Percentiles rank a stretch among this genome's conserved stretches.
phyloP scores from a whole-genome alignment of 768 basidiomycete genomes.

The Lactifluus subvellereus region DNA sequence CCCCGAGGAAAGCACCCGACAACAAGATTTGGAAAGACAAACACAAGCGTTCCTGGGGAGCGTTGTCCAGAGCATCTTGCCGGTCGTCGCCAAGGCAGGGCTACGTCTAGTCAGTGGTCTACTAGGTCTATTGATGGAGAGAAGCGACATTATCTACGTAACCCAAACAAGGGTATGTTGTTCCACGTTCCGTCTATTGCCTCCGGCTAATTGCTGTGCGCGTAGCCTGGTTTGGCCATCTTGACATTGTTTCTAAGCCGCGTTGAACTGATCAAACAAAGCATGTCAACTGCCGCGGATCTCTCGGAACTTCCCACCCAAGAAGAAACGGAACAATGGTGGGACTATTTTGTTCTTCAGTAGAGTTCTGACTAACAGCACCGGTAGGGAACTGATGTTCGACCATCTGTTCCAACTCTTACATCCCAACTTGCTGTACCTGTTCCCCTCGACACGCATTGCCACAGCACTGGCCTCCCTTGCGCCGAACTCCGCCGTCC shows the following conservation, averaged over 20 bases:
- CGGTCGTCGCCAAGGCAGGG: slow-evolving; percentile 71
- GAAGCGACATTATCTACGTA: slow-evolving; percentile 66
- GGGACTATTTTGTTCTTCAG: slow-evolving; percentile 24
- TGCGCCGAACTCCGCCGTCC: slow-evolving; percentile 33
- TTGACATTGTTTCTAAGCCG: slow-evolving; percentile 87
- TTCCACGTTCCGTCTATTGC: slow-evolving; percentile 6
- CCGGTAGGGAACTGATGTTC: slow-evolving; percentile 75
- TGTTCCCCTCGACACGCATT: slow-evolving; percentile 89
- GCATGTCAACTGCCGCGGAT: slow-evolving; percentile 47
- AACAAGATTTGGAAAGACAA: slow-evolving; percentile 74
- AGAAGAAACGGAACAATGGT: slow-evolving; percentile 81
- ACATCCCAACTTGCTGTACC: slow-evolving; percentile 62
- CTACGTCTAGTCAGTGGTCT: slow-evolving; percentile 83
- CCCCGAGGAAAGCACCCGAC: slow-evolving; percentile 53
- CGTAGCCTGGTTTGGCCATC: slow-evolving; percentile 84
- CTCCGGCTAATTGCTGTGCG: slow-evolving; percentile 5
- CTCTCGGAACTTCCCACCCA: slow-evolving; percentile 51
- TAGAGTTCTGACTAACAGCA: slow-evolving; percentile 7
- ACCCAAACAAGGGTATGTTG: slow-evolving; percentile 72
- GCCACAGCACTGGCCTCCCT: slow-evolving; percentile 33
- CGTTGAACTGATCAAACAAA: slow-evolving; percentile 88
- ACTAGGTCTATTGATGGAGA: slow-evolving; percentile 73
- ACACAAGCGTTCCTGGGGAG: slow-evolving; percentile 84
- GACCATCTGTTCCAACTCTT: slow-evolving; percentile 81
- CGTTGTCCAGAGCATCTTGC: slow-evolving; percentile 81